A percentile compares a stretch with the other conserved stretches of the same genome.
phyloP scores from a whole-genome alignment of 1,284 basidiomycete species.

The Rhodotorula sp. region DNA sequence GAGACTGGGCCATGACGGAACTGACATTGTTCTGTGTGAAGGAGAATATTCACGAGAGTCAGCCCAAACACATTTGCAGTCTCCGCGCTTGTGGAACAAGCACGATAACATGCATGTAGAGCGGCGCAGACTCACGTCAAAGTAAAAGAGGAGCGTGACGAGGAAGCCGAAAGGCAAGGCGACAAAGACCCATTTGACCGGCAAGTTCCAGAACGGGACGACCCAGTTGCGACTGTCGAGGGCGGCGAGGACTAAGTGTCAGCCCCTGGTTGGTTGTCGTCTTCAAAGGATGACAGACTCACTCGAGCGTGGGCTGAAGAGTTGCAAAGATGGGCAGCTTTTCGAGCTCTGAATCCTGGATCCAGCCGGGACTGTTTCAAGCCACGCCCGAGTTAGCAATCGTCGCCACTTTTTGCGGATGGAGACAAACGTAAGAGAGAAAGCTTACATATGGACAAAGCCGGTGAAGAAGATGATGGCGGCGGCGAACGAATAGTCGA shows the following conservation, averaged over 20 bases:
- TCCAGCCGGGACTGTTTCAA: slow-evolving; percentile 41
- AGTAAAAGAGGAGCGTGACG: slow-evolving; percentile 53
- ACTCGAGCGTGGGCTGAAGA: slow-evolving; percentile 40
- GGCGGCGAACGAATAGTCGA: slow-evolving; percentile 51
- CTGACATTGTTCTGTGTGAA: slow-evolving; percentile 56
- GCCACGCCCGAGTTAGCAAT: no score
- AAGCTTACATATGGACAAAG: slow-evolving; percentile 50
- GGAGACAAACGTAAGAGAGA: no score
- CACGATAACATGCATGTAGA: no score
- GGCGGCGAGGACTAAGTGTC: background rate
- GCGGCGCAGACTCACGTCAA: slow-evolving; percentile 49
- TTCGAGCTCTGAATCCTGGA: slow-evolving; percentile 39
- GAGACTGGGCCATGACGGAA: slow-evolving; percentile 81
- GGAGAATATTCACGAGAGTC: background rate
- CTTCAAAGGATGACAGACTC: background rate
- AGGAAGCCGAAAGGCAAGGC: slow-evolving; percentile 59
- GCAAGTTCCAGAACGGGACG: slow-evolving; percentile 86
- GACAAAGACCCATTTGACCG: slow-evolving; percentile 83
- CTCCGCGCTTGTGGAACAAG: no score
- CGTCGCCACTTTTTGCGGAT: background rate
- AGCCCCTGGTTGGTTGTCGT: background rate
- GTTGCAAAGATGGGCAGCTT: slow-evolving; percentile 40
- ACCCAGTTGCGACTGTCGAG: slow-evolving; percentile 61
- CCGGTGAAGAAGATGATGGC: slow-evolving; percentile 53
- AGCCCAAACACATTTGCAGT: no score